Evolutionary conservation across 306 rosid species (phyloP).

Genomic region (Macrotyloma uniflorum): DNA sequence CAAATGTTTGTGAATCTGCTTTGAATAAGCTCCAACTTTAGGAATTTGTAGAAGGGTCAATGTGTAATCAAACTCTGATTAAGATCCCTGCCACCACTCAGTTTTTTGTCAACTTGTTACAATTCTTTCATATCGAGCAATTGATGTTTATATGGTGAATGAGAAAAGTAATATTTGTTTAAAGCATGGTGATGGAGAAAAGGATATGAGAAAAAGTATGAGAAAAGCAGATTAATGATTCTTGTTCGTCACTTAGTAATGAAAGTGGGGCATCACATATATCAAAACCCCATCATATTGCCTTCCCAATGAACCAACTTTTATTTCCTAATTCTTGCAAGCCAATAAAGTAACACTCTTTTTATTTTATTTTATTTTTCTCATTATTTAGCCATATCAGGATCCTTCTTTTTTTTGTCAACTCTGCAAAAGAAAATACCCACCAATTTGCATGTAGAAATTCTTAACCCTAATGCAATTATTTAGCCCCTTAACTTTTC

Average conservation of each 20-base stretch:
- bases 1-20: not conserved
- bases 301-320: constrained; percentile 36
- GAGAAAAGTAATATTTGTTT: not conserved
- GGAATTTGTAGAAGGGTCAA: constrained; percentile 9
- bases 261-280: constrained; percentile 38
- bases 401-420: not conserved
- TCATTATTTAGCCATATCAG: not conserved
- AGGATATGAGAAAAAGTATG: not conserved
- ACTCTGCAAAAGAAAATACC: constrained; percentile 36
- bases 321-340: not conserved
- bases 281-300: constrained; percentile 34
- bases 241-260: constrained; percentile 27
- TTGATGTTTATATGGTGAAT: not conserved
- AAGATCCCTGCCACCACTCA: not conserved
- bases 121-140: not conserved
- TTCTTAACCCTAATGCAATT: constrained; percentile 16
- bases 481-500: constrained; percentile 10
- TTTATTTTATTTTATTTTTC: not conserved
- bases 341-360: constrained; percentile 6
- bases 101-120: constrained; percentile 1
- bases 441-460: constrained; percentile 20
- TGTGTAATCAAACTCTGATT: not conserved
- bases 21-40: not conserved
- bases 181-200: constrained; percentile 10
- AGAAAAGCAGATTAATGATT: constrained; percentile 47